These are phyloP conservation scores for Neospora caninum DNA, from an alignment of 169 alveolate genomes.

Conservation along the genomic window DNA sequence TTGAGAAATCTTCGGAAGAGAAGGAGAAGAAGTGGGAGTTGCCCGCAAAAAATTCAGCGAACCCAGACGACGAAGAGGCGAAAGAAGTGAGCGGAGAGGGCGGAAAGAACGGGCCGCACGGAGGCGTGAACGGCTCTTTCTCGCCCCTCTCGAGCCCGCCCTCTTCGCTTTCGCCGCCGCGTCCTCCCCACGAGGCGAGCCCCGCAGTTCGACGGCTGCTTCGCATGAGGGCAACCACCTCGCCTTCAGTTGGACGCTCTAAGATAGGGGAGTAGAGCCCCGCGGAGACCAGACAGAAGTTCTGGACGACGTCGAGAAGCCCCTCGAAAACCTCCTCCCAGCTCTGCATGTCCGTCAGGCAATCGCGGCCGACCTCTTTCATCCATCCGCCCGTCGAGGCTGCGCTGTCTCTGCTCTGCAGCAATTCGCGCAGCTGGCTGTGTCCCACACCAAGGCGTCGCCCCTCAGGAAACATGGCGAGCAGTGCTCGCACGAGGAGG, in stretches of 20 bases:
- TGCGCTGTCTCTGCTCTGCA: neutral
- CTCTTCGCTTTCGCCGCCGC: neutral
- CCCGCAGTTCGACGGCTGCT: neutral
- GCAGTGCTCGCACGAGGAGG: constrained; percentile 69
- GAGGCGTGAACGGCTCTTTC: neutral
- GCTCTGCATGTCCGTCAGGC: neutral
- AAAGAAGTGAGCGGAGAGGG: neutral
- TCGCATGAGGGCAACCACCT: constrained; percentile 12
- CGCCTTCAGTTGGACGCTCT: constrained; percentile 3
- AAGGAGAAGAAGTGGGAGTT: neutral
- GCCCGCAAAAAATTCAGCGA: neutral
- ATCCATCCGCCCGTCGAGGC: neutral
- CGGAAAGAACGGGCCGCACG: neutral
- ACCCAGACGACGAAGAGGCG: neutral
- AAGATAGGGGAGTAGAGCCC: constrained; percentile 63
- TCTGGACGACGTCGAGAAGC: constrained; percentile 69
- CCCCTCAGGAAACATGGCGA: constrained; percentile 72
- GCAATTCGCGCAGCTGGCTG: neutral
- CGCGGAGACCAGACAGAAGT: constrained; percentile 71
- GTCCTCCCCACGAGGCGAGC: neutral
- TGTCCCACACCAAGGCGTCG: constrained; percentile 39
- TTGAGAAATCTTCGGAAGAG: neutral
- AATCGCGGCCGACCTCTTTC: neutral
- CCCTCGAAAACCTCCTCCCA: constrained; percentile 48
- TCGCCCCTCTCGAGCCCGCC: neutral